phyloP scores from a whole-genome alignment of 1,139 yeast species.

The Yamadazyma diospyri region DNA sequence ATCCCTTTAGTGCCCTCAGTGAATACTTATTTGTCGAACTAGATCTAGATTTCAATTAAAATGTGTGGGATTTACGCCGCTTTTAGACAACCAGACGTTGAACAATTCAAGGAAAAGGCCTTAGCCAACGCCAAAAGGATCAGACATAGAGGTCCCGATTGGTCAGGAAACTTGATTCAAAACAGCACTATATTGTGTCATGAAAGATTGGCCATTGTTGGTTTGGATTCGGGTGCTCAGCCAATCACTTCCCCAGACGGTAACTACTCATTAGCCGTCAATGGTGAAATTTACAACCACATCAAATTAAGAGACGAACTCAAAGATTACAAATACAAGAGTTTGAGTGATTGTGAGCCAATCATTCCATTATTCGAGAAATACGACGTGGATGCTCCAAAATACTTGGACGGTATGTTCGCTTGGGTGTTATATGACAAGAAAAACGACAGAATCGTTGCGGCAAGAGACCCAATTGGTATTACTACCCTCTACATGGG shows the following conservation, averaged over 20 bases:
- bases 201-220: conserved; percentile 95
- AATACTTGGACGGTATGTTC: conserved; percentile 94
- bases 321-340: conserved; percentile 70
- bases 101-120: conserved; percentile 81
- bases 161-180: conserved; percentile 86
- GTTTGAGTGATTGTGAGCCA: conserved; percentile 95
- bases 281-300: conserved; percentile 98
- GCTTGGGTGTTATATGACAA: conserved; percentile 92
- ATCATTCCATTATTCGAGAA: conserved; percentile 88
- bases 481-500: conserved; percentile 97
- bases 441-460: conserved; percentile 78
- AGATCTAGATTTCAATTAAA: neutral
- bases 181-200: conserved; percentile 83
- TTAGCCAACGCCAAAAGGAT: conserved; percentile 85
- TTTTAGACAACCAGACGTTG: conserved; percentile 74
- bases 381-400: conserved; percentile 87
- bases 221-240: conserved; percentile 95
- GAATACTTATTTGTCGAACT: no score
- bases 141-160: conserved; percentile 99
- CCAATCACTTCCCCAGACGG: conserved; percentile 85
- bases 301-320: conserved; percentile 78
- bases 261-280: conserved; percentile 73
- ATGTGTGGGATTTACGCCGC: conserved; percentile 99
- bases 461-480: conserved; percentile 98
- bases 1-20: no score